A percentile compares a stretch with the other conserved stretches of the same genome.
Evolutionary conservation across 1,139 yeast species (phyloP).

Genomic region (Saccharomyces pastorianus): DNA sequence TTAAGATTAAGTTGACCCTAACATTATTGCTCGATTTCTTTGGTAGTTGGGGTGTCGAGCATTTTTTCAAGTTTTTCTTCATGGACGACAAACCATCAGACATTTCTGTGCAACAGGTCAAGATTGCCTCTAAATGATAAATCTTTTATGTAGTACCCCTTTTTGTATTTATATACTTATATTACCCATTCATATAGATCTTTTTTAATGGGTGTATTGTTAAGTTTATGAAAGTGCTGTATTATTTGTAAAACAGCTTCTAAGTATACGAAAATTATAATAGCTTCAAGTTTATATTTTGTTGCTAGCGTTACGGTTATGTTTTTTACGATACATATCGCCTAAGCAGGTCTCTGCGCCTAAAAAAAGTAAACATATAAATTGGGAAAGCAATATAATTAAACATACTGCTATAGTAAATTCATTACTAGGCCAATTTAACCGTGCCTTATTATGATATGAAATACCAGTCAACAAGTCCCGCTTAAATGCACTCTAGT

Average conservation of each 20-base stretch:
- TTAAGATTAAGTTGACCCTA: constrained; percentile 69
- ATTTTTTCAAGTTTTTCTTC: constrained; percentile 69
- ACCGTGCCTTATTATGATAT: neutral
- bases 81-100: constrained; percentile 91
- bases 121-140: constrained; percentile 9
- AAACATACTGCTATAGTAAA: neutral
- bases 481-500: neutral
- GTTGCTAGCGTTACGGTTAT: neutral
- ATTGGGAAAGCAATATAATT: neutral
- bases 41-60: constrained; percentile 73
- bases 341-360: no score
- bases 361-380: neutral
- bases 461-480: neutral
- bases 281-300: neutral
- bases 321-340: no score
- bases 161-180: constrained; percentile 3
- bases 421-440: neutral
- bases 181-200: neutral
- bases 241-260: neutral
- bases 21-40: constrained; percentile 70
- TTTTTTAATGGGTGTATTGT: constrained; percentile 1
- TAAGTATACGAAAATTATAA: neutral
- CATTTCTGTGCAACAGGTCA: constrained; percentile 46
- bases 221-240: neutral
- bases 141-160: neutral